Base-by-base conservation (phyloP, 257 asterid genomes). In the Solanum neorickii region DNA sequence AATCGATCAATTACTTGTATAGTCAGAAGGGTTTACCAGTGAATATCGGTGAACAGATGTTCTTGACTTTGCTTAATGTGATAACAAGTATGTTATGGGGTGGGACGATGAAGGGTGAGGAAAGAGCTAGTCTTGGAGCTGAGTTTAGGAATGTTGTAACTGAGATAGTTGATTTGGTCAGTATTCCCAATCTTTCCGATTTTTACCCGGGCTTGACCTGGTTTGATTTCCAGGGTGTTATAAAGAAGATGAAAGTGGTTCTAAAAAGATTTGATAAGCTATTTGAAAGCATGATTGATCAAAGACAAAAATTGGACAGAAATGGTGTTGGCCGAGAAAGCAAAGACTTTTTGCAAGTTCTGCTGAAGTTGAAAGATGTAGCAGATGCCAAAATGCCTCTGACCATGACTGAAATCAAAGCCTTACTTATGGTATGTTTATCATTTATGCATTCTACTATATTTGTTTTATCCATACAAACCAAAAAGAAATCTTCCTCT, bases 1-100 rank as follows among this genome's bases (percentile, higher is more conserved):
- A 84, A 87, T 91, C 93, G 12, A 75, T 93, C 13, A 85, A 31
- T 18, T 88, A 91, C 89, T 56, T 95, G n/a, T 52, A 91, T 76
- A 3, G 33, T 27, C 88, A 46, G 88, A 89, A 90, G 0, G 96
- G 94, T 6, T 72, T 82, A n/a, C 85, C 90, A 20, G 95, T 94
- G 21, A 88, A 92, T 70, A 65, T 95, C 0, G 97, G 97, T 1
- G 96, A 92, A 85, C 95, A 93, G 90, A 90, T 92, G 94, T 94
- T 95, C 70, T 37, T 91, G 92, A 92, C 90, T 7, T 89, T 91
- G 72, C 37, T 95, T 91, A 94, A 95, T 47, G 98, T 95, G 92
- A 91, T 93, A 14, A 95, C 97, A 1, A 89, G 90, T 42, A 94
- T 95, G 98, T 8, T 95, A 83, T 95, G 98, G 98, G 98, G 98